Conservation (phyloP, 106 monocot genomes). For the Dioscorea dumetorum region DNA sequence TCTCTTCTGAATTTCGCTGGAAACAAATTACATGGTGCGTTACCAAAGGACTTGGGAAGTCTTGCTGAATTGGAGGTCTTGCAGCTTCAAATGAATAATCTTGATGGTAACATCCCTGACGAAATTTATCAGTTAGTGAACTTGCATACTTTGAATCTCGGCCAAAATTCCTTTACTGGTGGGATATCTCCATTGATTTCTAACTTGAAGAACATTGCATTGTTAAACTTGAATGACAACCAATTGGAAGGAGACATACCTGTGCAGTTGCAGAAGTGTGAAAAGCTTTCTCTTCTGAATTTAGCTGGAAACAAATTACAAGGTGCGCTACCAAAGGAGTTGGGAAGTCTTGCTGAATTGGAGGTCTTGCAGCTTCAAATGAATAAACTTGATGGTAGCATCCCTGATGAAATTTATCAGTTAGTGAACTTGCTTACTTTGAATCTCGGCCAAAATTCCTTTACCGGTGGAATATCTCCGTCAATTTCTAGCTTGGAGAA, state of each 20-base stretch:
- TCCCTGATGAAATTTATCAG: constrained; percentile 31
- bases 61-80: constrained; percentile 45
- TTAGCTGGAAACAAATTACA: constrained; percentile 39
- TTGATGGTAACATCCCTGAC: constrained; percentile 36
- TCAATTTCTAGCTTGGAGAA: constrained; percentile 19
- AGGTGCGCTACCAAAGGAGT: constrained; percentile 24
- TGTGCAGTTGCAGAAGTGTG: constrained; percentile 18
- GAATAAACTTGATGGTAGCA: constrained; percentile 35
- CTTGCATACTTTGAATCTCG: constrained; percentile 40
- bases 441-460: constrained; percentile 43
- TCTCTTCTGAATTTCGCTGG: constrained; percentile 45
- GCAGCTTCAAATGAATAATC: constrained; percentile 44
- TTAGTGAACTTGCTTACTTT: constrained; percentile 23
- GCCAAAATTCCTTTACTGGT: constrained; percentile 39
- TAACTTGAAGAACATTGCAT: constrained; percentile 20
- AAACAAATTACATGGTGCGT: constrained; percentile 26
- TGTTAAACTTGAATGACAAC: constrained; percentile 34
- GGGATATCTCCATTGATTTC: constrained; percentile 26
- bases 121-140: constrained; percentile 16
- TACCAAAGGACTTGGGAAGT: constrained; percentile 38
- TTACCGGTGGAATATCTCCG: constrained; percentile 32
- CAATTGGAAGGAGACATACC: constrained; percentile 29
- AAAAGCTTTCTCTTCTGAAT: constrained; percentile 39
- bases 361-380: constrained; percentile 48
- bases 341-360: constrained; percentile 41